Evolutionary conservation across 768 basidiomycete genomes (phyloP).

Genomic region (Gautieria morchelliformis): DNA sequence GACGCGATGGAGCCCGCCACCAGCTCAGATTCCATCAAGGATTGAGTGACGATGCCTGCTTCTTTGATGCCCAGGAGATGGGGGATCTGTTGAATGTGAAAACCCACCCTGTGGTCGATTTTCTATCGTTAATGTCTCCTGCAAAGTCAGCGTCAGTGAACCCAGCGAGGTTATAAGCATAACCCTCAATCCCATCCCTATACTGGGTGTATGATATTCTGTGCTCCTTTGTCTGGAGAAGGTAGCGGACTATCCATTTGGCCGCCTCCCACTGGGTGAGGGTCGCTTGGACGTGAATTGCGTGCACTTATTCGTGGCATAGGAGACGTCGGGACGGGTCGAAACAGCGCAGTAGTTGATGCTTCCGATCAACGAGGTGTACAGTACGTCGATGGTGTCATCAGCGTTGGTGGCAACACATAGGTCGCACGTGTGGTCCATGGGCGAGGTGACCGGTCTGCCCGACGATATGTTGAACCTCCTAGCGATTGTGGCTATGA

Average conservation of each 20-base stretch:
- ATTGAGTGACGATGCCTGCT: slow-evolving; percentile 17
- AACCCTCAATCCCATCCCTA: neutral
- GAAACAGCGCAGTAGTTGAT: neutral
- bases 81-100: too few relatives aligned
- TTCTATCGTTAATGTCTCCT: slow-evolving; percentile 17
- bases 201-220: neutral
- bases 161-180: slow-evolving; percentile 1
- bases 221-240: neutral
- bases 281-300: neutral
- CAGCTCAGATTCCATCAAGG: slow-evolving; percentile 17
- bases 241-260: neutral
- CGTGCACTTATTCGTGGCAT: too few relatives aligned
- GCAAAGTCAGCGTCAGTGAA: slow-evolving; percentile 23
- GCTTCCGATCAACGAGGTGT: too few relatives aligned
- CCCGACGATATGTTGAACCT: too few relatives aligned
- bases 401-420: too few relatives aligned
- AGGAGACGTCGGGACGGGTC: neutral
- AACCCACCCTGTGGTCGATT: slow-evolving; percentile 27
- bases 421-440: too few relatives aligned
- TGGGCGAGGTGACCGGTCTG: too few relatives aligned
- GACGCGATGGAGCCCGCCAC: too few relatives aligned
- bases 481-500: too few relatives aligned
- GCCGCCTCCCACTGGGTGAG: neutral
- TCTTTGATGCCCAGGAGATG: slow-evolving; percentile 17
- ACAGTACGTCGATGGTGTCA: too few relatives aligned